Evolutionary conservation across 2,329 filamentous ascomycete species (phyloP).

Genomic region (Cercospora sp.): DNA sequence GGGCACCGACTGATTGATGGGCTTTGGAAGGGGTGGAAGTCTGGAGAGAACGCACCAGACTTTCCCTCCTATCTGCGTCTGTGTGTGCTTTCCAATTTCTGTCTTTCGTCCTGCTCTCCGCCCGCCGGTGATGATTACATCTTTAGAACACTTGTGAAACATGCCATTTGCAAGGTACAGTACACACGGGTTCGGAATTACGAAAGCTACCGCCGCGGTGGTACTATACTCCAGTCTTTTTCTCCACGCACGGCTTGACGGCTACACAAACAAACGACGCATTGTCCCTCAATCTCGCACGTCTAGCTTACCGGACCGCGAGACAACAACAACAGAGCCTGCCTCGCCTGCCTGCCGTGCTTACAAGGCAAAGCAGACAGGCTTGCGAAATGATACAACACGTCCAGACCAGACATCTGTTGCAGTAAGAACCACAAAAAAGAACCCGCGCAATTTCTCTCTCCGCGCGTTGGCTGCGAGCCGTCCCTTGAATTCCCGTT

Average conservation of each 20-base stretch:
- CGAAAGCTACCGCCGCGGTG: not conserved
- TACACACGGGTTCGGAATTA: not conserved
- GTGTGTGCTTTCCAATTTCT: not conserved
- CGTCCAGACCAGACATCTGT: not conserved
- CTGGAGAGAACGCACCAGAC: not conserved
- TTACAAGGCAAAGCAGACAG: not conserved
- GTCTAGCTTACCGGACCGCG: not conserved
- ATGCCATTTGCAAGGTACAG: not conserved
- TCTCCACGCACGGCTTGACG: not conserved
- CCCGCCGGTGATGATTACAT: not conserved
- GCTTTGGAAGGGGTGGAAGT: not conserved
- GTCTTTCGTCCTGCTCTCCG: not conserved
- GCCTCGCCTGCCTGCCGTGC: not conserved
- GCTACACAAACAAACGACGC: not conserved
- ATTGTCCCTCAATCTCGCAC: not conserved
- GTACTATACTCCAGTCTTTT: not conserved
- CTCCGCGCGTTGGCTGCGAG: not conserved
- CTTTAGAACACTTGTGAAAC: not conserved
- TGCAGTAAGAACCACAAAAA: not conserved
- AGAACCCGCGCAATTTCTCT: not conserved
- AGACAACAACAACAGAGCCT: not conserved
- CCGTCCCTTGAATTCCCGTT: not conserved
- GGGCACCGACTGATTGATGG: not conserved
- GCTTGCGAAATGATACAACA: not conserved
- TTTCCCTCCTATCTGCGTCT: not conserved